Base-by-base conservation (phyloP, 345 rosid genomes). In the Euphorbia tirucalli region DNA sequence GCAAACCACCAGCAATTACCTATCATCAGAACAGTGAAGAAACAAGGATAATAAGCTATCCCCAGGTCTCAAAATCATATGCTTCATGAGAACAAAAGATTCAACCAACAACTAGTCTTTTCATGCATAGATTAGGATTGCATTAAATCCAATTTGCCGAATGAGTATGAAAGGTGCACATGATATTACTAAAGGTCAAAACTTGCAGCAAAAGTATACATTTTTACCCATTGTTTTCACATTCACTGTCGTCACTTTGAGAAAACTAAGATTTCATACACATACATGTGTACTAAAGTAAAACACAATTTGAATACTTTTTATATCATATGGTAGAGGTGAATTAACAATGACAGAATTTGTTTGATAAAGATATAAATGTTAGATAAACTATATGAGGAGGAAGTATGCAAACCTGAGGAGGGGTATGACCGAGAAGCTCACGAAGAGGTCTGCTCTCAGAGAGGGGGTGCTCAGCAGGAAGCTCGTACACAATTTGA, bases 401-500 rank as follows among this genome's bases (percentile, higher is more conserved):
- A 65, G 37, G 21, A 56, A 35, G 7, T 46, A 15, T 61, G 57
- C 67, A n/a, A 65, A 93, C 98, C 89, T 93, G 97, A 74, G 82
- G 83, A 71, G 94, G 93, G 16, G 98, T 91, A 80, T 88, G 97
- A 68, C 98, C 98, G 21, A 93, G 91, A 83, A 91, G 89, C 80
- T 93, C 96, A 3, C 73, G 89, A 71, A 93, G 78, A 0, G 98
- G 97, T 78, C 70, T 87, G 84, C 89, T 90, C 74, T 90, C 96
- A 44, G 96, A 89, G n/a, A 93, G 75, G 41, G 98, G 98, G 85
- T 93, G 97, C 52, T 87, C 97, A 61, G 93, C 84, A 64, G 97
- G 97, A 80, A 93, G 90, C 81, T 85, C 94, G 48, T 82, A 91
- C n/a, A 91, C 92, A 74, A 93, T 93, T 89, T 91, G 98, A 88